phyloP scores from a whole-genome alignment of 2,329 filamentous ascomycete genomes.

The Arthrobotrys conoides region DNA sequence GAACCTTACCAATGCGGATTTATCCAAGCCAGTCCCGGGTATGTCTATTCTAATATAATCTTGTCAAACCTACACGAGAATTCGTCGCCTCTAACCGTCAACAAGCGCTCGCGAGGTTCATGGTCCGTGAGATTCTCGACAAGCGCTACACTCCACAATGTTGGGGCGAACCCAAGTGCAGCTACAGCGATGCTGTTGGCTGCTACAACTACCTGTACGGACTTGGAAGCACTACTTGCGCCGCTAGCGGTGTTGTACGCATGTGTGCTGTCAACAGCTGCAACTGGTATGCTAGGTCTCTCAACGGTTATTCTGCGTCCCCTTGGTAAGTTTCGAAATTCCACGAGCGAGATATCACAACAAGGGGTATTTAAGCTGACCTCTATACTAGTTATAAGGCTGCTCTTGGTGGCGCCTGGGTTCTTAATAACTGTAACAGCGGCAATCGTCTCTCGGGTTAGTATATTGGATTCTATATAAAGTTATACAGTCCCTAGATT shows the following conservation, averaged over 20 bases:
- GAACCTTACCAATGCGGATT: constrained; percentile 32
- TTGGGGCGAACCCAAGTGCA: constrained; percentile 46
- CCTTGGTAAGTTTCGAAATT: constrained; percentile 23
- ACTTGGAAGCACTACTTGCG: constrained; percentile 27
- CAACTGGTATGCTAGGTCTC: constrained; percentile 19
- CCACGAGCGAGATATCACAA: not conserved
- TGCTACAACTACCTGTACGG: constrained; percentile 37
- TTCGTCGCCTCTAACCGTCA: not conserved
- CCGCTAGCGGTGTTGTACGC: not conserved
- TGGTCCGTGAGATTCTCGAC: constrained; percentile 13
- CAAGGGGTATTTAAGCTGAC: not conserved
- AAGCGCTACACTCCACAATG: constrained; percentile 35
- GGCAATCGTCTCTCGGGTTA: constrained; percentile 19
- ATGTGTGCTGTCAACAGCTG: constrained; percentile 17
- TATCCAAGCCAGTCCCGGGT: constrained; percentile 28
- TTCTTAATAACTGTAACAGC: constrained; percentile 34
- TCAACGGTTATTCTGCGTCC: constrained; percentile 12
- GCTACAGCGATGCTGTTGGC: constrained; percentile 9
- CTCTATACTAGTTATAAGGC: constrained; percentile 5
- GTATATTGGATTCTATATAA: no score
- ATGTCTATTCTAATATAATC: not conserved
- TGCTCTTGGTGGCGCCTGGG: constrained; percentile 38
- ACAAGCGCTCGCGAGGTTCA: constrained; percentile 9
- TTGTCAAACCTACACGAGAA: not conserved
- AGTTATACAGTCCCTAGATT: no score